Evolutionary conservation across 495 filamentous ascomycete species (phyloP), one percentile per base, ranked within the genome.

Genomic region (Talaromyces stipitatus): DNA sequence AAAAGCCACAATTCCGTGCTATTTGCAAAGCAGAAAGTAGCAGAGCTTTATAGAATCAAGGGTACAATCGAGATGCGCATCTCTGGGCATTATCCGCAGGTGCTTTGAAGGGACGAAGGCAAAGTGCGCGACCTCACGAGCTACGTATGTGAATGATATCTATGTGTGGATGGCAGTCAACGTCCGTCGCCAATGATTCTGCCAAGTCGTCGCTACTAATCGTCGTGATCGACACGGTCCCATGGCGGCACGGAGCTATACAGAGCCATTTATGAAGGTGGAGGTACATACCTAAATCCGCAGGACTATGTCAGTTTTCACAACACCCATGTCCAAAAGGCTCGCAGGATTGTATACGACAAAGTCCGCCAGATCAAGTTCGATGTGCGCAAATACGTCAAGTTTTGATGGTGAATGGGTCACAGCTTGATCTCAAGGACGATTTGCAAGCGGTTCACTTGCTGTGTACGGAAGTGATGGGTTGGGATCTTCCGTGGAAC

Each of bases 291-390:
- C 48, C 36, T 72, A 7, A 51, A 59, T 14, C 55, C 33, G 7
- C 56, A 60, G 3, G 50, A 56, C 1, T 60, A 46, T 6, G 47
- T 62, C 16, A 46, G 45, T 26, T 67, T 71, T 50, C 52, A 66
- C 56, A 32, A 29, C 1, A 47, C 38, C 56, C 2, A 63, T 67
- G 65, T 60, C 50, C 22, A 4, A 45, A 63, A 66, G 46, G 67
- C 64, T 6, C 66, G 61, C 7, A 64, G 66, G 8, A 60, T 65
- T 18, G 11, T 66, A 0, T 71, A 77, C 22, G 71, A 68, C n/a
- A 75, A 70, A 50, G 62, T 87, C 10, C 76, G 72, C 12, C 67
- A 75, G 43, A 70, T 79, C 54, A 73, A 78, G 16, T 72, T 60
- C 1, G 56, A 51, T 5, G 48, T 62, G 2, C 64, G 59, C 24